These are phyloP conservation scores for Carpediemonas membranifera DNA, from an alignment of 78 protist species.

Conservation along the genomic window DNA sequence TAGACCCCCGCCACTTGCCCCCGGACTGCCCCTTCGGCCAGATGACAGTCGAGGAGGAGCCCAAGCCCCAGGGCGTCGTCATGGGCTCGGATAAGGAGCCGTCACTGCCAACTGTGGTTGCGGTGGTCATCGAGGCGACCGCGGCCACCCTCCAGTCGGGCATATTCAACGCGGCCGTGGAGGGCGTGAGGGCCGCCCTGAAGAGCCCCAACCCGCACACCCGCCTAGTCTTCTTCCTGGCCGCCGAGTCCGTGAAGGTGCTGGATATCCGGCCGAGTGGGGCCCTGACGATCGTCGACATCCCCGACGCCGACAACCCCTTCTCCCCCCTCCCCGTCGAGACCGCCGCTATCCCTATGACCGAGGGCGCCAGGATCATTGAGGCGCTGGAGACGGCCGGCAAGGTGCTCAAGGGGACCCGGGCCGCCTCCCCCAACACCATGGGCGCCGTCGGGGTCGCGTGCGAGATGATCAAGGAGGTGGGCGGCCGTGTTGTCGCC, in stretches of 20 bases:
- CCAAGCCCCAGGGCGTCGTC: not conserved
- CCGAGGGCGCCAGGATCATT: not conserved
- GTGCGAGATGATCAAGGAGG: not conserved
- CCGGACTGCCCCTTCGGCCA: not conserved
- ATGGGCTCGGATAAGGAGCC: not conserved
- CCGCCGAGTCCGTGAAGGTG: not conserved
- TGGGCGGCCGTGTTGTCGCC: not conserved
- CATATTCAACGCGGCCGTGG: not conserved
- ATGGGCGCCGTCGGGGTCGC: not conserved
- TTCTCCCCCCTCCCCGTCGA: not conserved
- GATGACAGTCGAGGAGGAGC: not conserved
- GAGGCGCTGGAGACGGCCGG: not conserved
- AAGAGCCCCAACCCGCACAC: not conserved
- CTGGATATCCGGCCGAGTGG: not conserved
- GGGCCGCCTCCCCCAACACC: not conserved
- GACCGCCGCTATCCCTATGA: not conserved
- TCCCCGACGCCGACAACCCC: not conserved
- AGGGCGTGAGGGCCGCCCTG: not conserved
- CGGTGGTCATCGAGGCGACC: not conserved
- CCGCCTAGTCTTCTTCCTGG: not conserved
- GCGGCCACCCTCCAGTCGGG: not conserved
- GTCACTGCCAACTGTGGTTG: not conserved
- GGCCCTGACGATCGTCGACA: not conserved
- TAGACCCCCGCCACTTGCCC: not conserved
- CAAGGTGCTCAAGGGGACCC: not conserved